Percentiles rank a stretch among this genome's conserved stretches.
Evolutionary conservation across 108 stramenopile species (phyloP).

Genomic region (Cylindrotheca closterium): DNA sequence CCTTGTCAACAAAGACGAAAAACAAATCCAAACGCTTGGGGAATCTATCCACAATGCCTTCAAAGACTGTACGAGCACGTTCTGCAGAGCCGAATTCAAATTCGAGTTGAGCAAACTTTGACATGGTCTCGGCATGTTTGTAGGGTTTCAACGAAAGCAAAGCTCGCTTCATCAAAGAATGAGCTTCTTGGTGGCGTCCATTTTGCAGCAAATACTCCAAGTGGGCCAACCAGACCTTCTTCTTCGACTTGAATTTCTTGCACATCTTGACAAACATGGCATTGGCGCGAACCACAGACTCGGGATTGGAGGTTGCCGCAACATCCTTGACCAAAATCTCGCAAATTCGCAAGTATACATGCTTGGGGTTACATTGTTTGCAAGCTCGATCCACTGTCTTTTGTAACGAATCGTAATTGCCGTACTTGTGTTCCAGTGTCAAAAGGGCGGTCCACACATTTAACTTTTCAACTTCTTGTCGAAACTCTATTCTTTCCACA

Average conservation of each 20-base stretch:
- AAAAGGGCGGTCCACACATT: slow-evolving; percentile 95
- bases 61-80: slow-evolving; percentile 89
- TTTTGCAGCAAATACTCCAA: slow-evolving; percentile 71
- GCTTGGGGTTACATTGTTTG: slow-evolving; percentile 90
- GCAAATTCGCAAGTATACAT: slow-evolving; percentile 87
- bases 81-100: slow-evolving; percentile 88
- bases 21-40: slow-evolving; percentile 93
- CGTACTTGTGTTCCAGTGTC: slow-evolving; percentile 93
- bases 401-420: slow-evolving; percentile 66
- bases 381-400: slow-evolving; percentile 79
- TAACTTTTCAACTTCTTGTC: slow-evolving; percentile 87
- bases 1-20: slow-evolving; percentile 93
- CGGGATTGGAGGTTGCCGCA: slow-evolving; percentile 29
- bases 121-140: slow-evolving; percentile 92
- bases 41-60: slow-evolving; percentile 81
- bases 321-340: slow-evolving; percentile 83
- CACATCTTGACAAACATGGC: slow-evolving; percentile 81
- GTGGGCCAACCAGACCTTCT: slow-evolving; percentile 90
- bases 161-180: slow-evolving; percentile 80
- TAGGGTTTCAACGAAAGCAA: slow-evolving; percentile 78
- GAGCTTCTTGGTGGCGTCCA: slow-evolving; percentile 79
- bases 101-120: slow-evolving; percentile 90
- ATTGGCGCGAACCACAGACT: slow-evolving; percentile 53
- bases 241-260: slow-evolving; percentile 88
- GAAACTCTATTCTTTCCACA: slow-evolving; percentile 89